Base-by-base conservation (phyloP, 306 rosid genomes). In the Vigna unguiculata region DNA sequence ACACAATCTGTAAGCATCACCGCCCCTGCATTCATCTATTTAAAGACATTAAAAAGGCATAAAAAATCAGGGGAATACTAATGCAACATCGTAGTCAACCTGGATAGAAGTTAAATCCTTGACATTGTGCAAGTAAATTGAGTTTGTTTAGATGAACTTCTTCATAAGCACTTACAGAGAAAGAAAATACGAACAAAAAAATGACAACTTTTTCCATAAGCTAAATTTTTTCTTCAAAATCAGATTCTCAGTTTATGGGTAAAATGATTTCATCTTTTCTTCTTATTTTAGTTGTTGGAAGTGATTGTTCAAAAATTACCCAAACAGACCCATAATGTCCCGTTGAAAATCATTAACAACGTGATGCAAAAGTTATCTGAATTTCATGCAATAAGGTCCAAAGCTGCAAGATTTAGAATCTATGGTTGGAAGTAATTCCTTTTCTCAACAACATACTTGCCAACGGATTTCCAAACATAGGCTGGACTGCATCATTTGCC, bases 1-100 rank as follows among this genome's bases (percentile, higher is more conserved):
- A 92, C 25, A 49, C 66, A 60, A 80, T 92, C 96, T 38, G 91
- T 92, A 54, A 90, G 86, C 88, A 88, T 71, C 81, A 92, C 97
- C 9, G 91, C 87, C 58, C 97, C 97, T 68, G 90, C 91, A 84
- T 66, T 86, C 36, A 83, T 88, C 95, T 91, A 87, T 70, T 67
- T 48, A 28, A 60, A 51, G 19, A 76, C 53, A 82, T 15, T 30
- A 59, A 51, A 57, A 76, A 73, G 80, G 45, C 22, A 16, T 38
- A 64, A 79, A 69, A 69, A 54, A 78, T 67, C 19, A 19, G 48
- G 55, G 82, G 71, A 5, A 71, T 43, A 70, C 65, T 48, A 60
- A 79, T 66, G 36, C 34, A 65, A 72, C 49, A 52, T n/a, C 30
- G 60, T 25, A 36, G 43, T 20, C 45, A 40, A 60, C 13, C 48